These are phyloP conservation scores for Podaxis sp. DNA, from an alignment of 768 basidiomycete genomes.

Conservation along the genomic window DNA sequence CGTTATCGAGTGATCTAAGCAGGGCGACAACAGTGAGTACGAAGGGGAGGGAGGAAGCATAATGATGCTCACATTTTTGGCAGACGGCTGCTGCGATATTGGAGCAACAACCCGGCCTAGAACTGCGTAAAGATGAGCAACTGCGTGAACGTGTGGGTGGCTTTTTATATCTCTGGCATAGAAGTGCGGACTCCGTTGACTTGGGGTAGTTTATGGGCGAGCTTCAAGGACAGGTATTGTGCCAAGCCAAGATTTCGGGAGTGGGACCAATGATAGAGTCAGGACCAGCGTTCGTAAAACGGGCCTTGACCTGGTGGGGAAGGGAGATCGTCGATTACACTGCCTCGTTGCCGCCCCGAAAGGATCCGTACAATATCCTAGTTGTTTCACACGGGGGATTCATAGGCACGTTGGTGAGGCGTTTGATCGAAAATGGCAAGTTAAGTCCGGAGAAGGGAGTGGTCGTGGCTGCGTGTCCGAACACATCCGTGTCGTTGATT, in stretches of 20 bases:
- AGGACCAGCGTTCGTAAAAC: conserved; percentile 38
- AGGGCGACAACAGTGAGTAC: conserved; percentile 61
- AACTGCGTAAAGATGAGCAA: conserved; percentile 41
- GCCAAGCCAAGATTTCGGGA: conserved; percentile 11
- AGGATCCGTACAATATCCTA: conserved; percentile 45
- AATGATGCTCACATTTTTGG: conserved; percentile 5
- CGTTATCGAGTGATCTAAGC: conserved; percentile 70
- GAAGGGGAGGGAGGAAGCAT: not conserved
- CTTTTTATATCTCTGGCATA: not conserved
- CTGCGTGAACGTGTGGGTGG: conserved; percentile 65
- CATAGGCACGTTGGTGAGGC: conserved; percentile 53
- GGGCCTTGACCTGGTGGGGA: conserved; percentile 67
- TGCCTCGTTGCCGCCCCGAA: conserved; percentile 15
- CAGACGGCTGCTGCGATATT: conserved; percentile 73
- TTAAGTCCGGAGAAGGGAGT: conserved; percentile 37
- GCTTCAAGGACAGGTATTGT: conserved; percentile 47
- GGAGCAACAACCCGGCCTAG: conserved; percentile 46
- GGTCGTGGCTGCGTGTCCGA: conserved; percentile 39
- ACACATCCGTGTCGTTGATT: conserved; percentile 58
- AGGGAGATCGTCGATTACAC: conserved; percentile 30
- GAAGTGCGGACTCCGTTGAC: not conserved
- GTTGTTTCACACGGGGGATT: conserved; percentile 68
- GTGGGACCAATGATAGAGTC: conserved; percentile 37
- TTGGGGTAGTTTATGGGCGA: conserved; percentile 55
- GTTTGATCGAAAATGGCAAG: conserved; percentile 42